A percentile compares a stretch with the other conserved stretches of the same genome.
These are phyloP conservation scores for Urostyla sp. DNA, from an alignment of 73 alveolate genomes.

Conservation along the genomic window DNA sequence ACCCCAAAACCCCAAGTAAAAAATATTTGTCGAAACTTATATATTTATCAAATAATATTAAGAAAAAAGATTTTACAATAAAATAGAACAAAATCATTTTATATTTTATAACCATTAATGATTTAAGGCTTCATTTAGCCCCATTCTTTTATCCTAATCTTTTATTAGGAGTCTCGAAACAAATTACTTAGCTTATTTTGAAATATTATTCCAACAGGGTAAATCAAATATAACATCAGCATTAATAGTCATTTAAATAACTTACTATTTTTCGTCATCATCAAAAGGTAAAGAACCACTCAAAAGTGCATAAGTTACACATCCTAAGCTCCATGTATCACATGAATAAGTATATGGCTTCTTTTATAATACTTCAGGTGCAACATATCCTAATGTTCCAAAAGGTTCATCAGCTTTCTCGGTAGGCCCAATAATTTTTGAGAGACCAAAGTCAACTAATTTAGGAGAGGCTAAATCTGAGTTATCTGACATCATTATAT, in stretches of 20 bases:
- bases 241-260: not conserved
- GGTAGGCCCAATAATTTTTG: slow-evolving; percentile 61
- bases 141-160: not conserved
- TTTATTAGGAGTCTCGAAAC: not conserved
- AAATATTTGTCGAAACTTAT: too few relatives aligned
- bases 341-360: slow-evolving; percentile 75
- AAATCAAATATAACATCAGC: not conserved
- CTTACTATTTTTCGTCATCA: not conserved
- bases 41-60: too few relatives aligned
- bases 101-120: slow-evolving; percentile 7
- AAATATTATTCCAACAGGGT: not conserved
- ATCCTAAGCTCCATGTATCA: slow-evolving; percentile 75
- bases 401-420: slow-evolving; percentile 64
- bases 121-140: not conserved
- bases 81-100: too few relatives aligned
- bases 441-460: slow-evolving; percentile 68
- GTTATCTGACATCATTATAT: slow-evolving; percentile 61
- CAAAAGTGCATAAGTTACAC: slow-evolving; percentile 54
- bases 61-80: too few relatives aligned
- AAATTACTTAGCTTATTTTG: not conserved
- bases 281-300: slow-evolving; percentile 72
- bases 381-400: slow-evolving; percentile 72
- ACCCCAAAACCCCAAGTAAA: too few relatives aligned
- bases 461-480: slow-evolving; percentile 51
- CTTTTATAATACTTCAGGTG: slow-evolving; percentile 81